Base-by-base conservation (phyloP, 1,139 yeast species). In the Meyerozyma carpophila region DNA sequence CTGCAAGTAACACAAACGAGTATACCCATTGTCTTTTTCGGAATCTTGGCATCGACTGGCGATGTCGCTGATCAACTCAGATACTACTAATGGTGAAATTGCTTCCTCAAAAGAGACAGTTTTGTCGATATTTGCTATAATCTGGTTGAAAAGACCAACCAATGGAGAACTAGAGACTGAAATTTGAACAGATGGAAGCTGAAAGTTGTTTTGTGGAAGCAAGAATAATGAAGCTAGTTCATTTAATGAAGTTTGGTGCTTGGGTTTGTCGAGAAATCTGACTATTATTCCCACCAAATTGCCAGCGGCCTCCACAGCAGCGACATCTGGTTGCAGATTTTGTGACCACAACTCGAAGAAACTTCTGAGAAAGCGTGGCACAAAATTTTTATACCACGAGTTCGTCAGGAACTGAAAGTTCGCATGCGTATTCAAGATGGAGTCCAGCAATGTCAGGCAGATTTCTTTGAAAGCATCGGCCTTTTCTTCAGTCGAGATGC, bases 1-100 rank as follows among this genome's bases (percentile, higher is more conserved):
- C 53, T 86, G 82, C 39, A 86, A 66, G 51, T 84, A 83, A 1
- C 81, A 80, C 18, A 82, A 61, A 51, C 81, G 73, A 36, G 68
- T 59, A 40, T 66, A 68, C 42, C 48, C 63, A 32, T 57, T 56
- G 1, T 32, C 37, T 5, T 38, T 39, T 4, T 34, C 40, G 5
- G 44, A 32, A n/a, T 8, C 40, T 13, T 5, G 39, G 41, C 2
- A 25, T 43, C 4, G 50, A 18, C n/a, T 8, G 3, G 26, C 7
- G 25, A 34, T 14, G 21, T 11, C 26, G n/a, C 7, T 21, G 10
- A 34, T 21, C 8, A 34, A 11, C 8, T 34, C 37, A 18, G 37
- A 34, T 8, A 34, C 10, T 10, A 14, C 21, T 8, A 21, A 4
- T 21, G 37, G 26, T 10, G 26, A 18, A 13, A 20, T 10, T 3